phyloP scores from a whole-genome alignment of 2,329 filamentous ascomycete genomes.

The Cladobotryum protrusum region DNA sequence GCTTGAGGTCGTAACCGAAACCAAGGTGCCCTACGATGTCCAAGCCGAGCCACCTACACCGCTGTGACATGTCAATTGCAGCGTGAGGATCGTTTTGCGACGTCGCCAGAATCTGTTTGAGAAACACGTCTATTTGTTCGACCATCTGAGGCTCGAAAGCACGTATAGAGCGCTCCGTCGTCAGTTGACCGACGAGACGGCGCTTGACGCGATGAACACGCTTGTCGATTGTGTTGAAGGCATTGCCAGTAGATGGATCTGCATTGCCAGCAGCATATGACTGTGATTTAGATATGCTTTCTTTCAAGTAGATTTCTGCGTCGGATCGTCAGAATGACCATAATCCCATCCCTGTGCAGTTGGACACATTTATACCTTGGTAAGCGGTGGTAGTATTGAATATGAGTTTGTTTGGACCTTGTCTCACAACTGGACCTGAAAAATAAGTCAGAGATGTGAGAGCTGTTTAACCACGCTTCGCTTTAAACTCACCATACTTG shows the following conservation, averaged over 20 bases:
- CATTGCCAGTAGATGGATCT: not conserved
- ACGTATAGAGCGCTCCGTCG: slow-evolving; percentile 3
- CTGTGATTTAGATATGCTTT: not conserved
- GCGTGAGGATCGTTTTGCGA: too few relatives aligned
- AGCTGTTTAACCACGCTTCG: too few relatives aligned
- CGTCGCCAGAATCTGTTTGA: not conserved
- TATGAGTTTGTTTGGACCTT: not conserved
- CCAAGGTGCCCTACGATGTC: slow-evolving; percentile 1
- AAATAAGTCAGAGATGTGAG: too few relatives aligned
- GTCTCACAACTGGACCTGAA: not conserved
- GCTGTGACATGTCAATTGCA: not conserved
- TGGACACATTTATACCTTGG: not conserved
- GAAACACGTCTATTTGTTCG: not conserved
- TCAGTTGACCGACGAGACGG: not conserved
- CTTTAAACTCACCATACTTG: too few relatives aligned
- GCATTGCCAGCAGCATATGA: not conserved
- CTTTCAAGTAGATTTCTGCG: not conserved
- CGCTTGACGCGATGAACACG: not conserved
- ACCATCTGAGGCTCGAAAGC: not conserved
- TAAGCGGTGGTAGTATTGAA: slow-evolving; percentile 1
- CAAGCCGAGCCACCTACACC: not conserved
- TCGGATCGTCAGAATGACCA: not conserved
- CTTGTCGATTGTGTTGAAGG: not conserved
- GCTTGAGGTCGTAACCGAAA: not conserved
- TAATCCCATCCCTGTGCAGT: too few relatives aligned